Evolutionary conservation across 106 monocot genomes (phyloP).

Genomic region (Ottelia alismoides): DNA sequence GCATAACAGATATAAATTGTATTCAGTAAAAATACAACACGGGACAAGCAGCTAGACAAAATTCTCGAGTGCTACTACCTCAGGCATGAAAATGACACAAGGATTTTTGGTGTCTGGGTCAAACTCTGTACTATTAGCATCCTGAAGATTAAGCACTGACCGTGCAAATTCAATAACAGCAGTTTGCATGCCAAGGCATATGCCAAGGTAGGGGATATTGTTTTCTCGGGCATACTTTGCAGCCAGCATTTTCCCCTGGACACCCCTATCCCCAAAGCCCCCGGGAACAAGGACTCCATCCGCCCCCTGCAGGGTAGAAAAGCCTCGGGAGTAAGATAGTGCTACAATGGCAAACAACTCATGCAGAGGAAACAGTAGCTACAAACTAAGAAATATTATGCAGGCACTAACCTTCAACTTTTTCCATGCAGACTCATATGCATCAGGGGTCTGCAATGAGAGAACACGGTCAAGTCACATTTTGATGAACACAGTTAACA

Average conservation of each 20-base stretch:
- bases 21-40: not conserved
- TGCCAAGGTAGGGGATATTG: conserved; percentile 84
- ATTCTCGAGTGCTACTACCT: conserved; percentile 27
- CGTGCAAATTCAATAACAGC: conserved; percentile 94
- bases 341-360: not conserved
- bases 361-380: not conserved
- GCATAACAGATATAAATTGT: not conserved
- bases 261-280: conserved; percentile 92
- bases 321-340: not conserved
- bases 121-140: conserved; percentile 95
- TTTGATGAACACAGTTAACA: not conserved
- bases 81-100: conserved; percentile 96
- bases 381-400: not conserved
- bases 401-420: conserved; percentile 43
- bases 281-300: conserved; percentile 92
- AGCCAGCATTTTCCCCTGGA: conserved; percentile 90
- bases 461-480: conserved; percentile 15
- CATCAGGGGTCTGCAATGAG: conserved; percentile 50
- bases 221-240: conserved; percentile 96
- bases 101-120: conserved; percentile 50
- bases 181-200: conserved; percentile 96
- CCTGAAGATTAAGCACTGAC: conserved; percentile 58
- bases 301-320: conserved; percentile 39
- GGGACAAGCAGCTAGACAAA: not conserved
- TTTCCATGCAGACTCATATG: conserved; percentile 71